Percentiles rank a stretch among this genome's conserved stretches.
Conservation (phyloP, 2,329 filamentous ascomycete genomes). For the Talaromyces sp. region DNA sequence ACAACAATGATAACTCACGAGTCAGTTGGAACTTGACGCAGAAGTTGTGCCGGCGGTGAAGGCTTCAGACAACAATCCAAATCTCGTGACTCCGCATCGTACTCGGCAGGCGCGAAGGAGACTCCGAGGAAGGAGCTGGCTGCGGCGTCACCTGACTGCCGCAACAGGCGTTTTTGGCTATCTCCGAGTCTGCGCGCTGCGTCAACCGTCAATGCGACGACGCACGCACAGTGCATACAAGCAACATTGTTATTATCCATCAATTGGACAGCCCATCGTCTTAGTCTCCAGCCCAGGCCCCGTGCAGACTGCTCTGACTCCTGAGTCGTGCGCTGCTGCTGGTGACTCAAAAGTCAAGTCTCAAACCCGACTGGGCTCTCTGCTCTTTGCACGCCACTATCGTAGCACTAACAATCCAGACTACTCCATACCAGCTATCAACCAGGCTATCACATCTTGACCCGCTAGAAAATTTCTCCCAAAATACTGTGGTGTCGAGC, state of each 20-base stretch:
- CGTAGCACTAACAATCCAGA: not conserved
- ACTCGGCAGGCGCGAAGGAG: not conserved
- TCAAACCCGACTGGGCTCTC: not conserved
- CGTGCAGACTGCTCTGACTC: not conserved
- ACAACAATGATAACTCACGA: not conserved
- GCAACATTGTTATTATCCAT: not conserved
- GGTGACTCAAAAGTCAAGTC: not conserved
- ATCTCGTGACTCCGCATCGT: not conserved
- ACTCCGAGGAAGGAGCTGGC: conserved; percentile 1
- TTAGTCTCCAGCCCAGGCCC: not conserved
- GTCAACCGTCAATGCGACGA: not conserved
- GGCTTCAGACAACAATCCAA: not conserved
- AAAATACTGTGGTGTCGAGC: conserved; percentile 2
- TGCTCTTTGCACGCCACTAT: conserved; percentile 9
- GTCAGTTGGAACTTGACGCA: not conserved
- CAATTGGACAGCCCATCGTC: not conserved
- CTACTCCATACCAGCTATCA: not conserved
- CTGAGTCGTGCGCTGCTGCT: not conserved
- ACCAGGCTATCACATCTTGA: conserved; percentile 8
- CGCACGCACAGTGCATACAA: not conserved
- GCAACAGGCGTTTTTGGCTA: not conserved
- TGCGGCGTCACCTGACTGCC: conserved; percentile 8
- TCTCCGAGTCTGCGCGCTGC: not conserved
- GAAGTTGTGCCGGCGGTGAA: not conserved
- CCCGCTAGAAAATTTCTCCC: not conserved